phyloP scores from a whole-genome alignment of 768 basidiomycete genomes.

The Tricholomella constricta region DNA sequence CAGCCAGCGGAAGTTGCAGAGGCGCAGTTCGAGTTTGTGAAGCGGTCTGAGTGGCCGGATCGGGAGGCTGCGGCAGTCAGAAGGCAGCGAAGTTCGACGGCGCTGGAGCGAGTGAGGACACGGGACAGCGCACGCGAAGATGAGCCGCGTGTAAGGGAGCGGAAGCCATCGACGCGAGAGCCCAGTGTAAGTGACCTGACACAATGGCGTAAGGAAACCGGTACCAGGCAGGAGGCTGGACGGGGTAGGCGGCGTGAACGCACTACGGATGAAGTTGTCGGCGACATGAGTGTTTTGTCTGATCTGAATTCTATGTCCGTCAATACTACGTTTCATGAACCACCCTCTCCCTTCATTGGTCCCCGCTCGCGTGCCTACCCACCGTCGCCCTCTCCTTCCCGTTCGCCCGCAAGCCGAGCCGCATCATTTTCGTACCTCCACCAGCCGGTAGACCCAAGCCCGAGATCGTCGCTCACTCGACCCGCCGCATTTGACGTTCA shows the following conservation, averaged over 20 bases:
- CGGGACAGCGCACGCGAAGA: conserved; percentile 43
- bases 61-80: conserved; percentile 71
- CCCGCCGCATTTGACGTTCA: conserved; percentile 16
- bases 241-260: conserved; percentile 70
- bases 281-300: conserved; percentile 33
- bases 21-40: conserved; percentile 78
- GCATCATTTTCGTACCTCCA: conserved; percentile 14
- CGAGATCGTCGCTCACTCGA: conserved; percentile 3
- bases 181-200: conserved; percentile 45
- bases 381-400: conserved; percentile 56
- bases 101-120: conserved; percentile 56
- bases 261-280: conserved; percentile 38
- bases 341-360: conserved; percentile 42
- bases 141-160: conserved; percentile 34
- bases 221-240: conserved; percentile 40
- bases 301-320: conserved; percentile 25
- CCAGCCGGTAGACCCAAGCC: conserved; percentile 26
- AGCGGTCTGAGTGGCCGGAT: conserved; percentile 84
- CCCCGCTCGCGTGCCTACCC: conserved; percentile 51
- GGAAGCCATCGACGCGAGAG: conserved; percentile 45
- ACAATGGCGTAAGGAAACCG: conserved; percentile 60
- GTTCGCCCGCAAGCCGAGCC: conserved; percentile 41
- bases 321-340: conserved; percentile 30
- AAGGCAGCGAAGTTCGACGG: conserved; percentile 66
- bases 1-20: conserved; percentile 59